Base-by-base conservation (phyloP, 805 yeast genomes). In the Candida anglica region DNA sequence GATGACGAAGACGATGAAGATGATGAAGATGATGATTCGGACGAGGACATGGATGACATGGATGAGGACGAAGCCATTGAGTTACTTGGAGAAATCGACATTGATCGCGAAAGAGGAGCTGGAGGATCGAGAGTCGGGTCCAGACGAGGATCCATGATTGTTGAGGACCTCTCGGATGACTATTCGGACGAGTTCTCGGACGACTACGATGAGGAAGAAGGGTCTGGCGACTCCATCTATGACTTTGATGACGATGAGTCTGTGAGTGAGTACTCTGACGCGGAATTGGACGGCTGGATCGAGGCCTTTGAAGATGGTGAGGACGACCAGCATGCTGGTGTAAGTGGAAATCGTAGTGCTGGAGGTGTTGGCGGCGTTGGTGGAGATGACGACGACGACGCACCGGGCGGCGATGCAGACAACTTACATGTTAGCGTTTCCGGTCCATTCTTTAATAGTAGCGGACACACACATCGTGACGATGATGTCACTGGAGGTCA, bases 251-350 rank as follows among this genome's bases (percentile, higher is more conserved):
- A 50, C 3, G 63, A 51, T 13, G 58, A 47, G 15, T 56, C 47
- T 17, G 44, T 42, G 30, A 56, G 61, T 34, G 63, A 53, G 16
- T 60, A 58, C 33, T 62, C 58, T 25, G 64, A 58, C 21, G 66
- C 50, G 14, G 69, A 60, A 29, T 47, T 63, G 11, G 69, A 63
- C 37, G 63, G 60, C 3, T 64, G 70, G 70, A 51, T 63, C 27
- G 66, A 60, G 36, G 66, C 58, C 22, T 58, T 66, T 36, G 63
- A 55, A 19, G 63, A 52, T 21, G 52, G 41, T 18, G 56, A 50
- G 9, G 46, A 35, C 11, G 28, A 26, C 6, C n/a, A n/a, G n/a
- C n/a, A n/a, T n/a, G n/a, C n/a, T n/a, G n/a, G n/a, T n/a, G n/a
- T n/a, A n/a, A 22, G 5, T 5, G 25, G 25, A 9, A 22, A 22